Base-by-base conservation (phyloP, 805 yeast species). In the Candida germanica region DNA sequence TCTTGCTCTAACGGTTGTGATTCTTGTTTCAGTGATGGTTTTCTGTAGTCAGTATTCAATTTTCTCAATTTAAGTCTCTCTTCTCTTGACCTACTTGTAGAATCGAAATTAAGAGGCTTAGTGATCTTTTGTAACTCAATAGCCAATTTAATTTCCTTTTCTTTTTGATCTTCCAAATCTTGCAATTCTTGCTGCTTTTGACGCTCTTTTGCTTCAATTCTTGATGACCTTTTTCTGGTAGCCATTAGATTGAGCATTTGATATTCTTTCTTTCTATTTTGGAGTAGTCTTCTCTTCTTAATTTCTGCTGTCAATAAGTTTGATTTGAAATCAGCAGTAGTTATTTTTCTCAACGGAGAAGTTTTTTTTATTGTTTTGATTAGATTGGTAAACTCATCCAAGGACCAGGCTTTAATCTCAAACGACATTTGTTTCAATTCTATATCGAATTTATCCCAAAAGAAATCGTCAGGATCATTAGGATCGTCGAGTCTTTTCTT, bases 141-240 rank as follows among this genome's bases (percentile, higher is more conserved):
- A 32, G 59, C 56, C 33, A 69, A 61, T 26, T 70, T 61, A 29
- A 66, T 63, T 37, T 71, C 75, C 38, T 73, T 66, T 31, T 67
- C 67, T 39, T 66, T 69, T 20, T 35, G 22, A 4, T 28, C 30
- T 27, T 31, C 18, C 19, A 62, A 54, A 32, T 61, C 61, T 34
- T 67, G 67, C 14, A 73, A 76, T 43, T 83, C 87, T 42, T 79
- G 83, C 30, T 53, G 62, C 37, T 55, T 66, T 33, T 61, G 70
- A 41, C 59, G 61, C 43, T 75, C 79, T 49, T 76, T 79, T 13
- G 83, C 83, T 46, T 81, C 85, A 29, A 85, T 57, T 57, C 93
- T 71, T 1, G 87, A 77, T 0, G 91, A 83, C 46, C 87, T 69
- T 49, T 85, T 84, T 49, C 93, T 70, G 38, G 83, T 75, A 3